These are phyloP conservation scores for Melanogaster broomeanus DNA, from an alignment of 768 basidiomycete genomes.

Conservation along the genomic window DNA sequence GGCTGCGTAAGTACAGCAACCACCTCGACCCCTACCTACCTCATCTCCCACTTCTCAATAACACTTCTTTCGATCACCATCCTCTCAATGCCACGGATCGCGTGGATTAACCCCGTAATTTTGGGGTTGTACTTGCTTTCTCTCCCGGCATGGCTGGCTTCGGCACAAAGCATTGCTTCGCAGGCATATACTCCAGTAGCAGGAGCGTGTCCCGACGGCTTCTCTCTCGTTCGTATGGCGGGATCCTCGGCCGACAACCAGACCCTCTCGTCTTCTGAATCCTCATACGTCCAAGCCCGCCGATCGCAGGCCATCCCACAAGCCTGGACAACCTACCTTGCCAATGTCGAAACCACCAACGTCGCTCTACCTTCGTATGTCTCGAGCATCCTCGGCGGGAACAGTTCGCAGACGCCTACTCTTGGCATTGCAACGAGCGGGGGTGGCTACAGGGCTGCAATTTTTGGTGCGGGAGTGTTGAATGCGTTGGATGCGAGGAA, in stretches of 20 bases:
- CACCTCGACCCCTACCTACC: no score
- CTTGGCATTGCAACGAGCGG: conserved; percentile 56
- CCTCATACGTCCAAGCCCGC: conserved; percentile 37
- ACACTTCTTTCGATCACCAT: not conserved
- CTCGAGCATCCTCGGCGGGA: conserved; percentile 27
- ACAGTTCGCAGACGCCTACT: conserved; percentile 29
- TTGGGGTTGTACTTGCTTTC: conserved; percentile 18
- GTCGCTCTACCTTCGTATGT: conserved; percentile 37
- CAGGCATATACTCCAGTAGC: conserved; percentile 23
- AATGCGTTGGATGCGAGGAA: conserved; percentile 54
- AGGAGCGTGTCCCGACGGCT: conserved; percentile 20
- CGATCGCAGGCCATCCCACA: conserved; percentile 36
- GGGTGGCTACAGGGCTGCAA: conserved; percentile 57
- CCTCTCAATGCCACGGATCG: not conserved
- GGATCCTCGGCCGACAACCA: conserved; percentile 28
- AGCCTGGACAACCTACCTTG: conserved; percentile 43
- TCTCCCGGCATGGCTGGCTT: conserved; percentile 3
- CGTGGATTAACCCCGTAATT: not conserved
- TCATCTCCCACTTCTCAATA: no score
- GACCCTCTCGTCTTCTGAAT: conserved; percentile 37
- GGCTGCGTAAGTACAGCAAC: no score
- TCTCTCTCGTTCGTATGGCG: conserved; percentile 31
- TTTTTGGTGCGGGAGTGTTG: conserved; percentile 53
- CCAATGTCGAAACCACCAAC: conserved; percentile 35
- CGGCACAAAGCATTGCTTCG: conserved; percentile 27